phyloP scores from a whole-genome alignment of 2,329 filamentous ascomycete species.

The Aureobasidium pullulans region DNA sequence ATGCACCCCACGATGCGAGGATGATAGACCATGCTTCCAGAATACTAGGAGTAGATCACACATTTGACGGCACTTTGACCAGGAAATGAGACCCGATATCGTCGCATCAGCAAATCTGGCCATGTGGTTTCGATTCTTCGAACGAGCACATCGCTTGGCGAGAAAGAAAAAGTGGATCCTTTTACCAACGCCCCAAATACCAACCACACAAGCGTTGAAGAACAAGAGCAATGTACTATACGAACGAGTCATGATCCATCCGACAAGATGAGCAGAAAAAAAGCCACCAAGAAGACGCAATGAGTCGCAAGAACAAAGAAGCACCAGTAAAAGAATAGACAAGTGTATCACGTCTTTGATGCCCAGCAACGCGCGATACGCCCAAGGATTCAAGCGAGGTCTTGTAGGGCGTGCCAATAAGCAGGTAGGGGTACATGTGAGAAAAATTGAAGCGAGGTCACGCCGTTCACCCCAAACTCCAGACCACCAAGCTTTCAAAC shows the following conservation, averaged over 20 bases:
- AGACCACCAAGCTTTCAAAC: not conserved
- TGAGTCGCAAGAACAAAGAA: not conserved
- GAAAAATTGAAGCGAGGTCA: slow-evolving; percentile 3
- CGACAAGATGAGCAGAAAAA: not conserved
- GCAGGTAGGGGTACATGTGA: not conserved
- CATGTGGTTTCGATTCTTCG: not conserved
- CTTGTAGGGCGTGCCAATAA: slow-evolving; percentile 4
- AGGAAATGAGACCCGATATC: not conserved
- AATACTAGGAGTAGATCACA: not conserved
- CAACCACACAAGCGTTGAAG: slow-evolving; percentile 6
- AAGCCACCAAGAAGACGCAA: not conserved
- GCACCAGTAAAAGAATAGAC: not conserved
- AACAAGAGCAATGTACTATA: not conserved
- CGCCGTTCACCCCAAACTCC: not conserved
- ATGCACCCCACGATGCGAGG: not conserved
- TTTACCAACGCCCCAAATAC: not conserved
- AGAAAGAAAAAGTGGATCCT: slow-evolving; percentile 1
- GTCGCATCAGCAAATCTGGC: not conserved
- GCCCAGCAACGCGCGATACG: slow-evolving; percentile 8
- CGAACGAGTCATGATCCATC: not conserved
- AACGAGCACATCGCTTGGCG: not conserved
- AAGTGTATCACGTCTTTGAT: slow-evolving; percentile 2
- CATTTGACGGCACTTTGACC: slow-evolving; percentile 1
- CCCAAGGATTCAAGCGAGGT: not conserved
- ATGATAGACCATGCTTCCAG: not conserved